phyloP scores from a whole-genome alignment of 2,329 filamentous ascomycete genomes.

The Ophiostoma populinum region DNA sequence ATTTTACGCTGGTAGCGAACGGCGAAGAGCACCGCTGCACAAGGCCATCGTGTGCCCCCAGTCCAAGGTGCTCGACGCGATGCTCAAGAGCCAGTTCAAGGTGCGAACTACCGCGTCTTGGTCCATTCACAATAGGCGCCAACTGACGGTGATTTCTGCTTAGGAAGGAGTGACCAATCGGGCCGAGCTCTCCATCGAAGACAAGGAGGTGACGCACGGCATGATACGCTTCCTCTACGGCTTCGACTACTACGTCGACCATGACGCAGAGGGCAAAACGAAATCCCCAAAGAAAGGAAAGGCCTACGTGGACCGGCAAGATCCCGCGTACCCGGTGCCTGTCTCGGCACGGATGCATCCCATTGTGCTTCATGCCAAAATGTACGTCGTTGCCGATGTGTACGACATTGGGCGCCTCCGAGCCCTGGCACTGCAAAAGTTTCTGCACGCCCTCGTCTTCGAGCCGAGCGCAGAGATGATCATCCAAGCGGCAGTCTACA shows the following conservation, averaged over 20 bases:
- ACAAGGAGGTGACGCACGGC: background rate
- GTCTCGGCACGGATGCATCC: background rate
- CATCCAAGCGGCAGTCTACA: too few relatives aligned
- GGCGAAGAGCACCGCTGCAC: background rate
- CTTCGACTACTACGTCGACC: background rate
- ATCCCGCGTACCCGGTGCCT: too few relatives aligned
- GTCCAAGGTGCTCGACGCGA: background rate
- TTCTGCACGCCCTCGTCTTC: too few relatives aligned
- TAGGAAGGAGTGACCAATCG: background rate
- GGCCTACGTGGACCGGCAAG: too few relatives aligned
- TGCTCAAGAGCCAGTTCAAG: background rate
- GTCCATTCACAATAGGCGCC: too few relatives aligned
- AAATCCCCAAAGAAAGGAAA: too few relatives aligned
- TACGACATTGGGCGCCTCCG: background rate
- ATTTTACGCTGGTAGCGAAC: background rate
- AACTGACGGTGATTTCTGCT: background rate
- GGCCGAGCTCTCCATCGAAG: background rate
- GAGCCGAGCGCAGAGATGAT: too few relatives aligned
- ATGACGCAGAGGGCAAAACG: too few relatives aligned
- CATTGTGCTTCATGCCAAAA: background rate
- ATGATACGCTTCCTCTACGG: background rate
- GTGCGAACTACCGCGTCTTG: background rate
- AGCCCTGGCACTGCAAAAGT: background rate
- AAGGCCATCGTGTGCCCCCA: slow-evolving; percentile 1
- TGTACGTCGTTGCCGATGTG: background rate